A percentile compares a stretch with the other conserved stretches of the same genome.
These are phyloP conservation scores for Chlorophyllum brunneum DNA, from an alignment of 768 basidiomycete genomes.

Conservation along the genomic window DNA sequence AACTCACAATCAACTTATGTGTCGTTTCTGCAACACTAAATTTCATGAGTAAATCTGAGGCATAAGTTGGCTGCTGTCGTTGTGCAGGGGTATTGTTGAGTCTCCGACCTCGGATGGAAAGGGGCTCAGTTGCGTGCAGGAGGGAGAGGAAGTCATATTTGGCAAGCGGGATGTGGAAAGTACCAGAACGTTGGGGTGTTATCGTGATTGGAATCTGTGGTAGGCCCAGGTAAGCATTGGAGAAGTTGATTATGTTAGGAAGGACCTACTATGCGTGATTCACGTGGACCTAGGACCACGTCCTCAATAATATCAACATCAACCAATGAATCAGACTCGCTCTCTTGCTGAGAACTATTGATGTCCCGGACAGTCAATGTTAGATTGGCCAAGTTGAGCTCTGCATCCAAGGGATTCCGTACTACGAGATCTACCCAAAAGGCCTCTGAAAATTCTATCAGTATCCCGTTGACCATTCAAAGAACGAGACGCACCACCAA, in stretches of 20 bases:
- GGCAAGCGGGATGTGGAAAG: conserved; percentile 53
- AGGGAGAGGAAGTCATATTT: conserved; percentile 72
- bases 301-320: conserved; percentile 61
- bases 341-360: conserved; percentile 22
- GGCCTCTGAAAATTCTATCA: conserved; percentile 40
- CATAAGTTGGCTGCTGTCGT: conserved; percentile 65
- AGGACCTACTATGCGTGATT: conserved; percentile 56
- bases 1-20: conserved; percentile 58
- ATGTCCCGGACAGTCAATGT: conserved; percentile 50
- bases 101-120: conserved; percentile 68
- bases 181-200: conserved; percentile 45
- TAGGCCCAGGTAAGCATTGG: neutral
- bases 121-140: conserved; percentile 61
- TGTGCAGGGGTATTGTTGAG: conserved; percentile 74
- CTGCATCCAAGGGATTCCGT: conserved; percentile 70
- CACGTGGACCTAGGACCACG: conserved; percentile 56
- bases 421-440: conserved; percentile 76
- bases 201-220: conserved; percentile 39
- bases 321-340: conserved; percentile 35
- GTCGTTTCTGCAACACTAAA: conserved; percentile 61
- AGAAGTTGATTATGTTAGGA: neutral
- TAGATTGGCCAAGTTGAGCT: conserved; percentile 63
- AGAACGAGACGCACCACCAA: conserved; percentile 46
- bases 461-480: neutral
- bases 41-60: conserved; percentile 57